Conservation (phyloP, 2,329 filamentous ascomycete genomes). For the Diplodia scrobiculata region DNA sequence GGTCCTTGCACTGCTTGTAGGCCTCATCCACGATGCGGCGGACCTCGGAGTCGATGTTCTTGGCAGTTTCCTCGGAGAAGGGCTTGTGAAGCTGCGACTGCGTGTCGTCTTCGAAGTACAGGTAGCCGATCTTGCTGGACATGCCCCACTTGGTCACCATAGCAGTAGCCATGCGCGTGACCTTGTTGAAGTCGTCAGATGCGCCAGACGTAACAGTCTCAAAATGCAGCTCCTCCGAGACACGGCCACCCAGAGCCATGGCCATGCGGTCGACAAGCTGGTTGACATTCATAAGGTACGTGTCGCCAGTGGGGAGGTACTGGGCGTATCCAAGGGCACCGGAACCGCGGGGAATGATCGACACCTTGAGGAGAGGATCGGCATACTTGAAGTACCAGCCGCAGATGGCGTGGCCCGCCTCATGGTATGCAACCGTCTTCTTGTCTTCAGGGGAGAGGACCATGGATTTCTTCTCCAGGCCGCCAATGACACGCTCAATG, state of each 20-base stretch:
- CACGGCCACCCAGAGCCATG: constrained; percentile 94
- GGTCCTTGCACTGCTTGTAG: constrained; percentile 83
- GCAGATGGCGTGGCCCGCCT: constrained; percentile 96
- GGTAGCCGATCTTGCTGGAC: constrained; percentile 88
- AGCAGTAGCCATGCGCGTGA: constrained; percentile 88
- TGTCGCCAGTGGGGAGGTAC: constrained; percentile 88
- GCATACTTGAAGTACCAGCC: constrained; percentile 97
- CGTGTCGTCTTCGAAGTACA: constrained; percentile 84
- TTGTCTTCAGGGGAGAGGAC: constrained; percentile 94
- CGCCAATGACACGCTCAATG: constrained; percentile 94
- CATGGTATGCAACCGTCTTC: constrained; percentile 94
- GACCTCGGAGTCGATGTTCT: constrained; percentile 89
- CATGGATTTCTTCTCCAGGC: constrained; percentile 94
- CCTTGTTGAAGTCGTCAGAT: constrained; percentile 97
- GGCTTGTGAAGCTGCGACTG: constrained; percentile 86
- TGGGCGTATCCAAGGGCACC: constrained; percentile 94
- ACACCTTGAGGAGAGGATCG: constrained; percentile 97
- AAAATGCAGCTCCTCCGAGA: constrained; percentile 96
- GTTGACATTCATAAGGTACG: constrained; percentile 91
- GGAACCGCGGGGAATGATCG: constrained; percentile 94
- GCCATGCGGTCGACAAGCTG: constrained; percentile 99
- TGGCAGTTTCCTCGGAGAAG: constrained; percentile 91
- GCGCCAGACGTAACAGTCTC: constrained; percentile 93
- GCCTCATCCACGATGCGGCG: constrained; percentile 88
- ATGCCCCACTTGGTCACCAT: constrained; percentile 99